Percentiles rank a stretch among this genome's conserved stretches.
Conservation (phyloP, 352 stramenopile genomes). For the Phytophthora pluvialis region DNA sequence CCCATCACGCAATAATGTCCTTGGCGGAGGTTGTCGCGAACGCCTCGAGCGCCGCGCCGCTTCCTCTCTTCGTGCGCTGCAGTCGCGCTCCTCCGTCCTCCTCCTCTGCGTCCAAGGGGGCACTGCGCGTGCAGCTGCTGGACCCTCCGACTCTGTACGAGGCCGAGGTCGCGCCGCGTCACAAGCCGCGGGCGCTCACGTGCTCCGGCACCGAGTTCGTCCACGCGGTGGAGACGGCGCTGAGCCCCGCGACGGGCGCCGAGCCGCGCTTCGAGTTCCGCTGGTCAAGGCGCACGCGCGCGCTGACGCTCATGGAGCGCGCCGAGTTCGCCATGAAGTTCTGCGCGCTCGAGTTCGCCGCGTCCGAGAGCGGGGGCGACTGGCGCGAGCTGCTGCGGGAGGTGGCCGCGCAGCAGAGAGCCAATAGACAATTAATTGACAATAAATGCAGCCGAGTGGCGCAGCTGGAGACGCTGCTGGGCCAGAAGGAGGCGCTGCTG, state of each 20-base stretch:
- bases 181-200: constrained; percentile 54
- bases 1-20: constrained; percentile 15
- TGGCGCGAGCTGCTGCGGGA: constrained; percentile 43
- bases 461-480: constrained; percentile 43
- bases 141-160: constrained; percentile 40
- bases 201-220: constrained; percentile 48
- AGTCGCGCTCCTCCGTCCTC: neutral
- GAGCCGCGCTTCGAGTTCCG: constrained; percentile 44
- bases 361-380: constrained; percentile 9
- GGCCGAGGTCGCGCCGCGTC: constrained; percentile 31
- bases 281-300: constrained; percentile 40
- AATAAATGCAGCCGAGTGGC: constrained; percentile 30
- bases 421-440: constrained; percentile 12
- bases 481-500: constrained; percentile 54
- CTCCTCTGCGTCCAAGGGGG: neutral
- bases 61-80: constrained; percentile 18
- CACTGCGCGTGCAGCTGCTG: constrained; percentile 41
- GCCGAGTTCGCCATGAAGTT: constrained; percentile 67
- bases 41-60: neutral
- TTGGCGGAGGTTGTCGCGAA: constrained; percentile 14
- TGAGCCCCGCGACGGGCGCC: neutral
- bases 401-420: constrained; percentile 25
- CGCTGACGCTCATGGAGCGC: constrained; percentile 61
- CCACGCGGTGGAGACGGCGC: constrained; percentile 30
- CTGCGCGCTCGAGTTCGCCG: constrained; percentile 39